These are phyloP conservation scores for Canariomyces notabilis DNA, from an alignment of 2,329 filamentous ascomycete species.

Conservation along the genomic window DNA sequence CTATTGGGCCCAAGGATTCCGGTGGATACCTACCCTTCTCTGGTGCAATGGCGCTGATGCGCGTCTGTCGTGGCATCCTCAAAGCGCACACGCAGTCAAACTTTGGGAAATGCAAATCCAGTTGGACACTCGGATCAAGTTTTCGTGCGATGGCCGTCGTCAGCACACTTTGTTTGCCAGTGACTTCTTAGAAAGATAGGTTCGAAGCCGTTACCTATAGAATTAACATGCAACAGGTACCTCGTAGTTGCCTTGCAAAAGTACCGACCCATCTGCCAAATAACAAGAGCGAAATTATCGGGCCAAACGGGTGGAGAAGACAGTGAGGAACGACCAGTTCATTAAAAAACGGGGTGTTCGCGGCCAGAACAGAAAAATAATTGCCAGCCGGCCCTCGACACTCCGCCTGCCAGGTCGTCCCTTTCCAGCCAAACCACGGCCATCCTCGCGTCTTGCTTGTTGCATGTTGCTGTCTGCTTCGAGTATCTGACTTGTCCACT, in stretches of 20 bases:
- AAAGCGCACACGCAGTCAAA: too few species aligned
- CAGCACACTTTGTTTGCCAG: not conserved
- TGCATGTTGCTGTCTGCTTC: constrained; percentile 23
- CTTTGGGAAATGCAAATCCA: not conserved
- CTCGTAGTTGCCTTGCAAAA: too few species aligned
- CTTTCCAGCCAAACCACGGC: constrained; percentile 15
- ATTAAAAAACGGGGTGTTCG: constrained; percentile 21
- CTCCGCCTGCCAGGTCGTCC: constrained; percentile 14
- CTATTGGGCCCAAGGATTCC: not conserved
- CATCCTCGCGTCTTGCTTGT: constrained; percentile 20
- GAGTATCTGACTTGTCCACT: constrained; percentile 12
- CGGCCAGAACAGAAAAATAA: constrained; percentile 19
- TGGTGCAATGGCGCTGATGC: constrained; percentile 2
- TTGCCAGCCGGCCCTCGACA: constrained; percentile 18
- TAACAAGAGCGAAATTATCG: constrained; percentile 22
- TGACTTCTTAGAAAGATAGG: not conserved
- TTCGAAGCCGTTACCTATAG: too few species aligned
- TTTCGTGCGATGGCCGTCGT: not conserved
- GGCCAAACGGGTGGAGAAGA: constrained; percentile 16
- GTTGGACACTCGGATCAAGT: not conserved
- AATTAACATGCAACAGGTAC: too few species aligned
- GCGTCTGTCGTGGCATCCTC: constrained; percentile 12
- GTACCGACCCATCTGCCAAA: constrained; percentile 23
- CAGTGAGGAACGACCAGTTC: constrained; percentile 23
- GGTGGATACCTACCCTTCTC: constrained; percentile 1